Conservation (phyloP, 495 filamentous ascomycete genomes). For the Hypoxylon rickii region DNA sequence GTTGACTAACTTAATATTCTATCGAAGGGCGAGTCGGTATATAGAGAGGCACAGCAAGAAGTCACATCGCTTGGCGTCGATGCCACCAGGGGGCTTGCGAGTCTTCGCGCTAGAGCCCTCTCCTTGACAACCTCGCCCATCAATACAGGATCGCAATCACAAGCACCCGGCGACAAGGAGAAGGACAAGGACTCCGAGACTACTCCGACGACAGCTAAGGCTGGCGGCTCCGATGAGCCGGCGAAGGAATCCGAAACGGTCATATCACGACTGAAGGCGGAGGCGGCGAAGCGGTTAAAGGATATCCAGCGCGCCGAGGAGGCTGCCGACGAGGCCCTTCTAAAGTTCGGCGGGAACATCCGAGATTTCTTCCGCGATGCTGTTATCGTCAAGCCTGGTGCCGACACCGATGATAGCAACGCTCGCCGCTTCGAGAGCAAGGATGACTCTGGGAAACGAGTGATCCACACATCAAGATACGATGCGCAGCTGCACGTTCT, state of each 20-base stretch:
- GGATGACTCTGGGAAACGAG: conserved; percentile 83
- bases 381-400: conserved; percentile 75
- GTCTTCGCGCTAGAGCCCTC: conserved; percentile 72
- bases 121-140: conserved; percentile 60
- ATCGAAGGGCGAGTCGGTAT: conserved; percentile 78
- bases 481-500: conserved; percentile 96
- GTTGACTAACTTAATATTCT: conserved; percentile 11
- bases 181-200: conserved; percentile 43
- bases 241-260: conserved; percentile 72
- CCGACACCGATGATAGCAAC: conserved; percentile 38
- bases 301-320: conserved; percentile 95
- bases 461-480: conserved; percentile 91
- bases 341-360: conserved; percentile 91
- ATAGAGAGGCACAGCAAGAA: conserved; percentile 81
- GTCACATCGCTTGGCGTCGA: conserved; percentile 76
- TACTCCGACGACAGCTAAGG: conserved; percentile 47
- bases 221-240: conserved; percentile 54
- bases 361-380: conserved; percentile 90
- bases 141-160: conserved; percentile 10
- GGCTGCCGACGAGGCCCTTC: conserved; percentile 93
- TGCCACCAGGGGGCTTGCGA: conserved; percentile 81
- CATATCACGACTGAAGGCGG: conserved; percentile 78
- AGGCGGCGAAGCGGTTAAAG: conserved; percentile 82
- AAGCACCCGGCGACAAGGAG: conserved; percentile 38
- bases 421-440: conserved; percentile 88